A percentile compares a stretch with the other conserved stretches of the same genome.
phyloP scores from a whole-genome alignment of 768 basidiomycete genomes.

The Panellus pusillus region DNA sequence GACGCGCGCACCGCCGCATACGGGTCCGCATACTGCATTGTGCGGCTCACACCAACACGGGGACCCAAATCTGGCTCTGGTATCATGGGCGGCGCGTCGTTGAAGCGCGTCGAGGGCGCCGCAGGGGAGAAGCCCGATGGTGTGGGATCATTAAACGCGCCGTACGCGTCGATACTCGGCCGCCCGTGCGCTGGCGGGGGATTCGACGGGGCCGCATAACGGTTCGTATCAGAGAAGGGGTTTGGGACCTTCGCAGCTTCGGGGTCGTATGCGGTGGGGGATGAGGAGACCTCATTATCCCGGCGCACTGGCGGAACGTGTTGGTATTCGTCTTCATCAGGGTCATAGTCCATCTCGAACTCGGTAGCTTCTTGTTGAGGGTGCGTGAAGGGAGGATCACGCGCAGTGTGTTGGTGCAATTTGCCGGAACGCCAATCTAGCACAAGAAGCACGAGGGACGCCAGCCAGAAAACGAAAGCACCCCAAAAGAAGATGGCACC shows the following conservation, averaged over 20 bases:
- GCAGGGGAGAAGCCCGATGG: constrained; percentile 64
- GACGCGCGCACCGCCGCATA: constrained; percentile 79
- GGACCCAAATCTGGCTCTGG: constrained; percentile 48
- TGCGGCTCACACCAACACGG: constrained; percentile 63
- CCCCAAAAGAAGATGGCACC: constrained; percentile 90
- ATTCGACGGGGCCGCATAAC: constrained; percentile 39
- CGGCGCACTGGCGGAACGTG: constrained; percentile 44
- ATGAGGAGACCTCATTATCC: constrained; percentile 21
- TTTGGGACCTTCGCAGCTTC: constrained; percentile 28
- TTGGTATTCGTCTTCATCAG: constrained; percentile 58
- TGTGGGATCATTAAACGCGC: constrained; percentile 87
- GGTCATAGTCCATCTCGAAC: constrained; percentile 50
- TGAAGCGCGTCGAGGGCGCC: constrained; percentile 26
- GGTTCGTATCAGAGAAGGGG: constrained; percentile 59
- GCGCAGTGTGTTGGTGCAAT: constrained; percentile 45
- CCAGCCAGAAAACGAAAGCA: constrained; percentile 76
- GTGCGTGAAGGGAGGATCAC: constrained; percentile 77
- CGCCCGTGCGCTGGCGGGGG: constrained; percentile 38
- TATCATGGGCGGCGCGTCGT: constrained; percentile 34
- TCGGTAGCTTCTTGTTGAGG: constrained; percentile 43
- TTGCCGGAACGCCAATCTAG: constrained; percentile 77
- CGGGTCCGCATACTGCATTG: constrained; percentile 92
- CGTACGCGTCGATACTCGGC: constrained; percentile 84
- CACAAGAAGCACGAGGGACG: constrained; percentile 63
- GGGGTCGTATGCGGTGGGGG: constrained; percentile 30